Evolutionary conservation across 352 stramenopile species (phyloP), one percentile per base, ranked within the genome.

Genomic region (Globisporangium splendens): DNA sequence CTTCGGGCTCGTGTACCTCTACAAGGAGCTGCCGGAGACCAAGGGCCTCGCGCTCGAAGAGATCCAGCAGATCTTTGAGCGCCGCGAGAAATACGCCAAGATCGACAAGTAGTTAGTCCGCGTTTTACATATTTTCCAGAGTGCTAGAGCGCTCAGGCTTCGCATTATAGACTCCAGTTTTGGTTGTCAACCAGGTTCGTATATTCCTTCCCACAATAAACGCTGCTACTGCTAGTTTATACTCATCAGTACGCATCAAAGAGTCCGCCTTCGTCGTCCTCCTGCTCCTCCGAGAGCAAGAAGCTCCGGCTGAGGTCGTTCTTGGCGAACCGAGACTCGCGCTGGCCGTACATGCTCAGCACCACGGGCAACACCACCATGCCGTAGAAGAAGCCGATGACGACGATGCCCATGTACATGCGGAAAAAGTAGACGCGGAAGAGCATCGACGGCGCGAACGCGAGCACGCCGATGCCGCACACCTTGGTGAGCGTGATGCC

Each of bases 401-500:
- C 54, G 15, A 97, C 85, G 50, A 96, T 95, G 22, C 76, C 77
- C 64, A 96, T 70, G 67, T 97, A 97, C 90, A 97, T 97, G 55
- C 90, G 78, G 75, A 96, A 97, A 59, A 96, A 97, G 61, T 97
- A 97, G 11, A 97, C 77, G 31, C 86, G 84, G 59, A 97, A 97
- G 31, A 97, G 56, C 72, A 94, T 88, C 35, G 88, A 96, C n/a
- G 83, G 87, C 44, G 90, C 90, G 42, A 96, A 95, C 14, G 86
- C 86, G 12, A 97, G 66, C 28, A 97, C 87, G 10, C 81, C 79
- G 47, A 97, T 91, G 50, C 90, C 90, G 22, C 91, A 93, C 50
- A 96, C 80, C 70, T 97, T 97, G 53, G 90, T 97, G 38, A 97
- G 65, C 41, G 90, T 97, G 60, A 97, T 97, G 28, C 90, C 90